Evolutionary conservation across 2,329 filamentous ascomycete genomes (phyloP), one percentile per base, ranked within the genome.

Genomic region (Epichloe uncinata): DNA sequence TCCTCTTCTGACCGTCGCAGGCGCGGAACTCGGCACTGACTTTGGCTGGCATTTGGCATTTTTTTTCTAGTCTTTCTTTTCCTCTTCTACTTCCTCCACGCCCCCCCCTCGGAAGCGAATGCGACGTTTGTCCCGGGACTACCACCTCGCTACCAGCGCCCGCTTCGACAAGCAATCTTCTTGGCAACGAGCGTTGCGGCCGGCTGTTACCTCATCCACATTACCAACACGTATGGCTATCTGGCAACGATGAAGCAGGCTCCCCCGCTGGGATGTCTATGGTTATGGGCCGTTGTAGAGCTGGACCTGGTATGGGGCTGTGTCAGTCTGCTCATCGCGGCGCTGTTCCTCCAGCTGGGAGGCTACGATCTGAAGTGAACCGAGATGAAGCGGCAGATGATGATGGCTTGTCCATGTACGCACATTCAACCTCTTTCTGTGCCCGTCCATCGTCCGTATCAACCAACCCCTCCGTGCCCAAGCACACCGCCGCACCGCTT

Each of bases 241-340:
- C 81, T 94, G 57, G 85, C 85, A 6, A 82, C 95, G 18, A 90
- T 97, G 87, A 94, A 95, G 70, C 82, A 81, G 55, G 85, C 89
- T 0, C 93, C 93, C n/a, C 82, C 89, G 5, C 65, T 96, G 13
- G 93, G 88, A 0, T 91, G 87, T 40, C 66, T 97, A 16, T 97
- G 91, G 90, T 77, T 97, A 4, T 97, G 91, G 89, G 81, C 85
- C 34, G 83, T 97, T 20, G 75, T 97, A 44, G 93, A 98, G 69
- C 76, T 96, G 68, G 77, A 87, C 50, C 70, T 95, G 40, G 60
- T 73, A 0, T 81, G 78, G 60, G 86, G 85, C 0, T 69, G 83
- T 1, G 56, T 66, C 12, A 83, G 79, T 55, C 61, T 83, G 36
- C 62, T 64, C 3, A 56, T 67, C 2, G 68, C 71, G 2, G 70